These are phyloP conservation scores for Coniochaeta pulveracea DNA, from an alignment of 2,329 filamentous ascomycete genomes.

Conservation along the genomic window DNA sequence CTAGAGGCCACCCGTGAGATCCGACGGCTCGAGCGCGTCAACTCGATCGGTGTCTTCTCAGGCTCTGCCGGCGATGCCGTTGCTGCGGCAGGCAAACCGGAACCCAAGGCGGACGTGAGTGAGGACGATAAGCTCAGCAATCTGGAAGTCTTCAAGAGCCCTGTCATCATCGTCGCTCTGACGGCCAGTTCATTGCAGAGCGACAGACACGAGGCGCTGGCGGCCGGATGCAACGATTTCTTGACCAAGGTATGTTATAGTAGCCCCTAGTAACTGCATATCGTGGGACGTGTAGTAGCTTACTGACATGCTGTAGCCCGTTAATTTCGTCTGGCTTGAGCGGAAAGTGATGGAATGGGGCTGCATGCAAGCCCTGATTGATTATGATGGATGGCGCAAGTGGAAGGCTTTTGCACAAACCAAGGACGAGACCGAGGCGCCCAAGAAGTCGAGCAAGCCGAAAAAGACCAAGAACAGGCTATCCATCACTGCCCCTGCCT, in stretches of 20 bases:
- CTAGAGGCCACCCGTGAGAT: constrained; percentile 94
- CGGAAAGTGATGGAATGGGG: constrained; percentile 99
- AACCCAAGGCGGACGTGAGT: constrained; percentile 44
- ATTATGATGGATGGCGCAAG: constrained; percentile 94
- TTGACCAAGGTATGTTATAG: constrained; percentile 68
- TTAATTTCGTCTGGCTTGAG: constrained; percentile 95
- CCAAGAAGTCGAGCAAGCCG: constrained; percentile 8
- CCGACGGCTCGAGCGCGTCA: constrained; percentile 74
- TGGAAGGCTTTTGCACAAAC: constrained; percentile 75
- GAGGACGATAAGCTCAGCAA: constrained; percentile 62
- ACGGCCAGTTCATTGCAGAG: constrained; percentile 92
- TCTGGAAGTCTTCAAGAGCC: constrained; percentile 74
- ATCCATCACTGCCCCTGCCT: constrained; percentile 1
- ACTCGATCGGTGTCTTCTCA: constrained; percentile 84
- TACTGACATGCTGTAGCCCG: constrained; percentile 48
- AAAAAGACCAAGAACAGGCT: constrained; percentile 11
- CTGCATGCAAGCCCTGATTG: constrained; percentile 97
- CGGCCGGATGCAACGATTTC: constrained; percentile 96
- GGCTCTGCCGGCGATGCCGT: constrained; percentile 28
- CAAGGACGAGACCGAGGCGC: constrained; percentile 25
- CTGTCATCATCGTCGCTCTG: constrained; percentile 93
- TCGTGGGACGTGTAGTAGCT: constrained; percentile 1
- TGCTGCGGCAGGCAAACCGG: constrained; percentile 21
- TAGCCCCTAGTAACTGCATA: background rate
- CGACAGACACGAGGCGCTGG: constrained; percentile 87